Evolutionary conservation across 495 filamentous ascomycete genomes (phyloP).

Genomic region (Pseudotulostoma volvatum): DNA sequence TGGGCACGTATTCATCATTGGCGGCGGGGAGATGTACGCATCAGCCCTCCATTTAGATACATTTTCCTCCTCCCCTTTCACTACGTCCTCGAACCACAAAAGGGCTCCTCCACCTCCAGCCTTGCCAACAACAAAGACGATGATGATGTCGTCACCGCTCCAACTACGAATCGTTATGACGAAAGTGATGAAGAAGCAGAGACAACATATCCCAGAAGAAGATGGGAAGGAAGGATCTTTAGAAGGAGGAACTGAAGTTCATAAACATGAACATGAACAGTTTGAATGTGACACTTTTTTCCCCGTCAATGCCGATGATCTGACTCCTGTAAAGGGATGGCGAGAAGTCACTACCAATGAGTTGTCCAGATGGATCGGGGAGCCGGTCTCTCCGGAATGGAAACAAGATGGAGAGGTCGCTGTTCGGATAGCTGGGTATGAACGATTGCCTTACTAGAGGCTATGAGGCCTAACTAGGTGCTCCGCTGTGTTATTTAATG

Average conservation of each 20-base stretch:
- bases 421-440: constrained; percentile 31
- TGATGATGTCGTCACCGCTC: constrained; percentile 8
- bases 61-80: not conserved
- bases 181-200: constrained; percentile 12
- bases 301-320: constrained; percentile 31
- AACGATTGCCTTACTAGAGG: constrained; percentile 12
- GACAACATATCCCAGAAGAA: not conserved
- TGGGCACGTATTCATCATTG: constrained; percentile 65
- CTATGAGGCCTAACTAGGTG: too few relatives aligned
- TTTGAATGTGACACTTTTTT: constrained; percentile 90
- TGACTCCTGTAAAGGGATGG: constrained; percentile 17
- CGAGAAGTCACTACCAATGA: constrained; percentile 20
- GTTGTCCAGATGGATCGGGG: constrained; percentile 29
- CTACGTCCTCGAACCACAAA: too few relatives aligned
- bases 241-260: constrained; percentile 31
- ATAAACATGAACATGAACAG: constrained; percentile 47
- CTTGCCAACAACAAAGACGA: constrained; percentile 9
- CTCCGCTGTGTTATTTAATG: too few relatives aligned
- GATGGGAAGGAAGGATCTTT: constrained; percentile 12
- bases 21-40: constrained; percentile 71
- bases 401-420: constrained; percentile 25
- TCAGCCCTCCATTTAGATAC: constrained; percentile 39
- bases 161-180: constrained; percentile 30
- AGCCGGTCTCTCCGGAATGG: constrained; percentile 25
- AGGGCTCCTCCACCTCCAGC: too few relatives aligned